These are phyloP conservation scores for Aspergillus spinulosporus DNA, from an alignment of 2,329 filamentous ascomycete genomes.

Conservation along the genomic window DNA sequence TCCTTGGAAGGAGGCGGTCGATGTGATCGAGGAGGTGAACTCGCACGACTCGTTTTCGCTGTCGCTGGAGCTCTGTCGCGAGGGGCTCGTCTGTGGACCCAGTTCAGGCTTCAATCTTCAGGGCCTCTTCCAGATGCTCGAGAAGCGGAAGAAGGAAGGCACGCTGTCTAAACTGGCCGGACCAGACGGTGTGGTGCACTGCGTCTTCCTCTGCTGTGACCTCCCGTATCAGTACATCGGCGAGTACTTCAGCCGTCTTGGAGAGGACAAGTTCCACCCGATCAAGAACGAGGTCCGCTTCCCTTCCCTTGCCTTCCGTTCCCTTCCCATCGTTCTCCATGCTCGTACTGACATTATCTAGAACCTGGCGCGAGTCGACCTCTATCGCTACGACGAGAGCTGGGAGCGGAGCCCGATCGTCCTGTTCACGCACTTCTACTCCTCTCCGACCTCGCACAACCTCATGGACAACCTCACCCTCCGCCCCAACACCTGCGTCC, in stretches of 20 bases:
- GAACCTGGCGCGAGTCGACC: constrained; percentile 52
- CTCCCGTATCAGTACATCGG: constrained; percentile 64
- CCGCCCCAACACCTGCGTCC: constrained; percentile 36
- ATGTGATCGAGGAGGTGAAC: constrained; percentile 58
- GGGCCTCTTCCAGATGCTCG: constrained; percentile 54
- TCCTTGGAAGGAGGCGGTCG: constrained; percentile 59
- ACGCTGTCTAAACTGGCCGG: constrained; percentile 49
- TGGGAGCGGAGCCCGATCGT: constrained; percentile 52
- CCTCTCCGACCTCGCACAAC: constrained; percentile 25
- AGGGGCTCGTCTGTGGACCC: constrained; percentile 61
- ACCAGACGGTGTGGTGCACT: constrained; percentile 50
- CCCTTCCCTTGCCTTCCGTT: neutral
- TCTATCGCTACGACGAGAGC: constrained; percentile 57
- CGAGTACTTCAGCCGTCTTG: constrained; percentile 61
- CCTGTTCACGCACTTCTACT: constrained; percentile 43
- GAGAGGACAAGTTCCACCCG: constrained; percentile 49
- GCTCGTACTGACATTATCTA: constrained; percentile 22
- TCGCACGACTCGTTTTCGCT: constrained; percentile 56
- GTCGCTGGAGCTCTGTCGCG: constrained; percentile 56
- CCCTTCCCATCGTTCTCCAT: neutral
- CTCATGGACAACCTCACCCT: constrained; percentile 27
- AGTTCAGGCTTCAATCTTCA: constrained; percentile 61
- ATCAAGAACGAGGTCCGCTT: constrained; percentile 50
- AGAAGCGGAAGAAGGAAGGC: constrained; percentile 50
- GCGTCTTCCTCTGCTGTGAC: constrained; percentile 64